Percentiles rank a stretch among this genome's conserved stretches.
Conservation (phyloP, 768 basidiomycete genomes). For the Tylopilus cervinicoccineus region DNA sequence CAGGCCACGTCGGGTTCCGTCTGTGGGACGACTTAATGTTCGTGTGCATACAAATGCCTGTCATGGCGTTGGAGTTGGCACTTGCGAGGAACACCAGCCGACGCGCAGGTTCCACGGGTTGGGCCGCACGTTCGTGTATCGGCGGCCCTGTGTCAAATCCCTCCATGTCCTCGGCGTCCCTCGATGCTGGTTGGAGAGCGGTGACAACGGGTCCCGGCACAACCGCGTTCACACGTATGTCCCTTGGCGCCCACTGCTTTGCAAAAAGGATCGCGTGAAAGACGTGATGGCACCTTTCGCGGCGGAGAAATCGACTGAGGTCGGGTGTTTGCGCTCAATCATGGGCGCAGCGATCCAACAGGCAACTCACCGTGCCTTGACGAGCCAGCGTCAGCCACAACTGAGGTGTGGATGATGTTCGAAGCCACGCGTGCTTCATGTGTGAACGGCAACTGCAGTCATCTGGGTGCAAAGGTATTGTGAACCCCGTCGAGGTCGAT, state of each 20-base stretch:
- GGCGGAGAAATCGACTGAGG: slow-evolving; percentile 46
- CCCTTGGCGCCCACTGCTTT: slow-evolving; percentile 48
- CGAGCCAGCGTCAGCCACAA: slow-evolving; percentile 41
- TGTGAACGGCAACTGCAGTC: slow-evolving; percentile 54
- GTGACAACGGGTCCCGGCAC: slow-evolving; percentile 55
- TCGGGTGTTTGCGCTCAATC: slow-evolving; percentile 7
- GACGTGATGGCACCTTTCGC: slow-evolving; percentile 60
- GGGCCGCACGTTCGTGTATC: slow-evolving; percentile 45
- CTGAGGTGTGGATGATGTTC: slow-evolving; percentile 58
- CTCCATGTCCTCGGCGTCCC: slow-evolving; percentile 54
- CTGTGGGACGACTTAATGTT: slow-evolving; percentile 17
- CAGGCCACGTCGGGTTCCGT: not conserved
- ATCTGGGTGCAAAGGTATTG: slow-evolving; percentile 52
- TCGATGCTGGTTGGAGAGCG: slow-evolving; percentile 53
- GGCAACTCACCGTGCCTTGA: slow-evolving; percentile 30
- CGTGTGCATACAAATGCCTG: slow-evolving; percentile 36
- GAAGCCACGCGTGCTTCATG: slow-evolving; percentile 52
- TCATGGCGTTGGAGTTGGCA: slow-evolving; percentile 38
- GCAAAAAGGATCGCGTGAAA: slow-evolving; percentile 56
- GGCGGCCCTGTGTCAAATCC: slow-evolving; percentile 46
- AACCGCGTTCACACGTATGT: slow-evolving; percentile 53
- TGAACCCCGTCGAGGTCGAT: slow-evolving; percentile 51
- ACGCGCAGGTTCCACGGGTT: slow-evolving; percentile 53
- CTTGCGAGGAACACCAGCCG: slow-evolving; percentile 51
- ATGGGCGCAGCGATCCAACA: not conserved